Evolutionary conservation across 2,329 filamentous ascomycete species (phyloP), one percentile per base, ranked within the genome.

Genomic region (Exserohilum turcica): DNA sequence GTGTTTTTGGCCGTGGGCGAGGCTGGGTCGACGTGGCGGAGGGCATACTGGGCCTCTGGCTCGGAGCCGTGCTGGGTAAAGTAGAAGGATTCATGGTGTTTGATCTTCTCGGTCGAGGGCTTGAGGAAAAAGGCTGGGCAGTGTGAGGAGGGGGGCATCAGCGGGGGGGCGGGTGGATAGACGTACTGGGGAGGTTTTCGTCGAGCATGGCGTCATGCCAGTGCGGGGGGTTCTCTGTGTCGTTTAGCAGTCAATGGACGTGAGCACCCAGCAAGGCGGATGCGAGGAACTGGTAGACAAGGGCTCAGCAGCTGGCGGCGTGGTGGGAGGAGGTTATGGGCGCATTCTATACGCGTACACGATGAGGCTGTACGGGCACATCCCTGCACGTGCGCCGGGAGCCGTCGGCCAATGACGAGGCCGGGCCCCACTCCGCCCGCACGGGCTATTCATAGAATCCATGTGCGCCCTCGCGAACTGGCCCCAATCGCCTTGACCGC

Each of bases 151-250:
- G 42, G 28, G 7, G 18, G 44, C 28, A 40, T 54, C 40, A 38
- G 33, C 15, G 16, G 24, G 16, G 37, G 29, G 15, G 9, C n/a
- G 18, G 16, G 24, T 43, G 35, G 39, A 10, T 18, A 39, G 28
- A 43, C 54, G 27, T 57, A 84, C 82, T 91, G 50, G 92, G 92
- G n/a, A 97, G 85, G 75, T 92, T 96, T 74, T 95, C 91, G 86
- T 96, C 92, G 67, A 96, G 84, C 92, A 96, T 96, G 52, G 65
- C 59, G 59, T 53, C 66, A 70, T 68, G 19, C 39, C 53, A 50
- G 29, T 38, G 36, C 27, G 29, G 19, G 16, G 7, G 9, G n/a
- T n/a, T n/a, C 21, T 24, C 35, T 24, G 27, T 2, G 3, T 15
- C 21, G 15, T 15, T 12, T 18, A 28, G 37, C 7, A 33, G 40